These are phyloP conservation scores for Solanum gracilifrons DNA, from an alignment of 257 asterid genomes.

Conservation along the genomic window DNA sequence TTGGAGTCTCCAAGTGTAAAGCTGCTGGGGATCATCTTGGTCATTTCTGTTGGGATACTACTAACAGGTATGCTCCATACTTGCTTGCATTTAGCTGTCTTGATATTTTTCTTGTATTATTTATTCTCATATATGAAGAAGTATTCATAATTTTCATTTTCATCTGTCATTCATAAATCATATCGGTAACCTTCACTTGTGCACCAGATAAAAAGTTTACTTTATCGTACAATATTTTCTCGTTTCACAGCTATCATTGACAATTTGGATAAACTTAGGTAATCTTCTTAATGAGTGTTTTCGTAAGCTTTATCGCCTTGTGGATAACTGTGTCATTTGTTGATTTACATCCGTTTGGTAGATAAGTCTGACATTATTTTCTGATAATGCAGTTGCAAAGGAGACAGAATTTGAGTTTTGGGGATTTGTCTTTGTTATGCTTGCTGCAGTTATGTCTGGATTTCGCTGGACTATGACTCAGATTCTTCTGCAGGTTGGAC, in stretches of 20 bases:
- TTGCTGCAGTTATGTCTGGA: slow-evolving; percentile 99
- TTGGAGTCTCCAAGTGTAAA: slow-evolving; percentile 93
- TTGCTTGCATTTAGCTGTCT: background rate
- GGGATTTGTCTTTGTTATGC: slow-evolving; percentile 94
- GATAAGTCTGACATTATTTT: background rate
- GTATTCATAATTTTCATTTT: background rate
- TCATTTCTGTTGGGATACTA: slow-evolving; percentile 76
- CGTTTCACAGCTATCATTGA: background rate
- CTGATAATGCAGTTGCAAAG: slow-evolving; percentile 65
- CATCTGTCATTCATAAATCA: background rate
- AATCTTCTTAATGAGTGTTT: background rate
- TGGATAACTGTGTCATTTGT: background rate
- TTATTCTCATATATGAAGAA: background rate
- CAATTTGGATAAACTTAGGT: background rate
- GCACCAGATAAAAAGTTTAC: background rate
- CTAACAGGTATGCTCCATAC: slow-evolving; percentile 57
- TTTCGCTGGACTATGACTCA: slow-evolving; percentile 99
- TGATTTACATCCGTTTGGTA: background rate
- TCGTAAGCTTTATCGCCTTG: background rate
- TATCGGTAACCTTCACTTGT: background rate
- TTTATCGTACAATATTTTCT: background rate
- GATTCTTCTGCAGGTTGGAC: slow-evolving; percentile 88
- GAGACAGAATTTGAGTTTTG: slow-evolving; percentile 92
- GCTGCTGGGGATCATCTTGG: slow-evolving; percentile 71
- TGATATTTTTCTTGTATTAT: background rate